Conservation (phyloP, 352 stramenopile genomes). For the Globisporangium mamillatum region DNA sequence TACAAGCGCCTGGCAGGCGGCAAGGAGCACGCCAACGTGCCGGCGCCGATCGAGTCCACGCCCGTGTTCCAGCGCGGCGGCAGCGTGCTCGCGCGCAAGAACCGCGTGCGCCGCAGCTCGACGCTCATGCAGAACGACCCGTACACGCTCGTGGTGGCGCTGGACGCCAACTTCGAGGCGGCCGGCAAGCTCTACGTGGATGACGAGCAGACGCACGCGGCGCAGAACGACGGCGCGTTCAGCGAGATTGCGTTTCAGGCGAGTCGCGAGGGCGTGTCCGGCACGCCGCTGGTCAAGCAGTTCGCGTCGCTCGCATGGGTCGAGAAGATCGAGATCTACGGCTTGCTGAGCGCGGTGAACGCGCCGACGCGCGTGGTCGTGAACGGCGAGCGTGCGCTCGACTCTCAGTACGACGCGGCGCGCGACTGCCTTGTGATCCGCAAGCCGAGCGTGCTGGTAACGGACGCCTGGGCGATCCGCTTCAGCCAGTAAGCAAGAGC, state of each 20-base stretch:
- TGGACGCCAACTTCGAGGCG: conserved; percentile 84
- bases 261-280: conserved; percentile 35
- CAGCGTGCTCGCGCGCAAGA: conserved; percentile 94
- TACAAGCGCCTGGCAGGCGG: conserved; percentile 60
- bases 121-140: conserved; percentile 96
- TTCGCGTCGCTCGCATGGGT: conserved; percentile 64
- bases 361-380: conserved; percentile 47
- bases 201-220: conserved; percentile 90
- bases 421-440: conserved; percentile 75
- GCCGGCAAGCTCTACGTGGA: conserved; percentile 95
- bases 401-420: conserved; percentile 69
- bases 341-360: conserved; percentile 39
- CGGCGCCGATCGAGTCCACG: conserved; percentile 92
- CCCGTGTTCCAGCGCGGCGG: conserved; percentile 96
- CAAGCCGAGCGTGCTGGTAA: conserved; percentile 74
- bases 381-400: conserved; percentile 31
- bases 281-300: conserved; percentile 27
- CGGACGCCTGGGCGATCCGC: conserved; percentile 65
- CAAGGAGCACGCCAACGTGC: conserved; percentile 57
- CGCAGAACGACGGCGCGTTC: conserved; percentile 45
- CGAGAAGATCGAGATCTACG: conserved; percentile 85
- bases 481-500: conserved; percentile 33
- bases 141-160: conserved; percentile 94
- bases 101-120: conserved; percentile 93
- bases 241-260: conserved; percentile 45